These are phyloP conservation scores for Beauveria bassiana DNA, from an alignment of 2,329 filamentous ascomycete species.

Conservation along the genomic window DNA sequence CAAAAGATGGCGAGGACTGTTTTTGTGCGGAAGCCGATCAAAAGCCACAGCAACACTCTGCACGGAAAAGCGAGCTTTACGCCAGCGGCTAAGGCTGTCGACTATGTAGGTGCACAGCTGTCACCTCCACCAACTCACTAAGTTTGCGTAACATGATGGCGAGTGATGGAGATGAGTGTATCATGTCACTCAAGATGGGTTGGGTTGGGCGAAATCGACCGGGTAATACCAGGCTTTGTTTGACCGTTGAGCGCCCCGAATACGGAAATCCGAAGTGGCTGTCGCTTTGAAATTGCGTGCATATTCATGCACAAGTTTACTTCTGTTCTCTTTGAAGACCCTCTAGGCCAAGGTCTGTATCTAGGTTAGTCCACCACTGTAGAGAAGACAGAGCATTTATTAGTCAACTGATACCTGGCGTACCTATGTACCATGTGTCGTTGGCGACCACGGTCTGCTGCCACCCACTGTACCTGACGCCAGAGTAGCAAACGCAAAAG, in stretches of 20 bases:
- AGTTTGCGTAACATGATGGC: neutral
- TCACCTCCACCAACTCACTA: neutral
- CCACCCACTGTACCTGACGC: neutral
- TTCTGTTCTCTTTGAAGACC: constrained; percentile 25
- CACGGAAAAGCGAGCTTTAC: neutral
- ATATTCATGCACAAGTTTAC: neutral
- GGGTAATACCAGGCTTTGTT: neutral
- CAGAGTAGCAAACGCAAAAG: neutral
- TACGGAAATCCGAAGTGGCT: neutral
- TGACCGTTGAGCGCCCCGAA: neutral
- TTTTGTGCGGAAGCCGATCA: neutral
- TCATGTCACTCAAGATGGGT: neutral
- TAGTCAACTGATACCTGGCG: neutral
- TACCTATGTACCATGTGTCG: neutral
- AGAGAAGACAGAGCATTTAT: neutral
- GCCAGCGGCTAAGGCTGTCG: neutral
- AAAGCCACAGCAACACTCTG: neutral
- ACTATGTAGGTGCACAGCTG: neutral
- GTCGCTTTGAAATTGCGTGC: neutral
- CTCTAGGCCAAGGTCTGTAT: constrained; percentile 32
- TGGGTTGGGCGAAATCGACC: neutral
- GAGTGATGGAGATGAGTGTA: neutral
- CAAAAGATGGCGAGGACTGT: neutral
- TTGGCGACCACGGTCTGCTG: neutral
- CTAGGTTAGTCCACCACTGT: neutral